A percentile compares a stretch with the other conserved stretches of the same genome.
These are phyloP conservation scores for Hypoxylon sp. DNA, from an alignment of 2,329 filamentous ascomycete species.

Conservation along the genomic window DNA sequence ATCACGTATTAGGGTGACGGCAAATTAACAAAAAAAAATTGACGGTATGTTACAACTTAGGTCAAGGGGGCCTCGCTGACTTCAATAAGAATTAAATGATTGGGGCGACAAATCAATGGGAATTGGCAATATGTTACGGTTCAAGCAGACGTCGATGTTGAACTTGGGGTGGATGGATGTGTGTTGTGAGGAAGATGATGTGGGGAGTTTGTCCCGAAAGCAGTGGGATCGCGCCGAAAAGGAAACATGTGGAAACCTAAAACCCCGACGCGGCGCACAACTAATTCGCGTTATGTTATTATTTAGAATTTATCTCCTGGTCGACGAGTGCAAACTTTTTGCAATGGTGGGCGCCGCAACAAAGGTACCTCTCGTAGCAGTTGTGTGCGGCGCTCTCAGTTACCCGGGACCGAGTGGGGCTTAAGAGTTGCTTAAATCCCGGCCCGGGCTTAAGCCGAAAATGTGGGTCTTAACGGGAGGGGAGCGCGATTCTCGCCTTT, in stretches of 20 bases:
- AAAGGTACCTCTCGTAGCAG: background rate
- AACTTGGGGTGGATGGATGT: background rate
- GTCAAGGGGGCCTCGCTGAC: no score
- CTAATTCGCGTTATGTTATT: background rate
- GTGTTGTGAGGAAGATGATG: background rate
- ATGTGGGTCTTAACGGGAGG: constrained; percentile 8
- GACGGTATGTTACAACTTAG: no score
- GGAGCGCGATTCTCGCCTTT: background rate
- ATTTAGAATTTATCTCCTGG: background rate
- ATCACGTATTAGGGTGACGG: no score
- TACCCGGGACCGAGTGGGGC: background rate
- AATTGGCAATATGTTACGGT: background rate
- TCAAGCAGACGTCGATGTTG: background rate
- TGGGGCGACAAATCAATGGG: no score
- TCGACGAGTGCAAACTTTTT: background rate
- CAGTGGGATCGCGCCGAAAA: background rate
- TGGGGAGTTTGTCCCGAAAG: background rate
- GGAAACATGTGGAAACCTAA: background rate
- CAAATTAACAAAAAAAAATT: no score
- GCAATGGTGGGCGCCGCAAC: background rate
- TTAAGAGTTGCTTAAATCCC: background rate
- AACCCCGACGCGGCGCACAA: background rate
- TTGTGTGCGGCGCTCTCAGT: background rate
- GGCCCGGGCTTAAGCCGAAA: background rate
- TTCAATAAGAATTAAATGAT: no score